phyloP scores from a whole-genome alignment of 1,139 yeast species.

The Suhomyces anneliseae region DNA sequence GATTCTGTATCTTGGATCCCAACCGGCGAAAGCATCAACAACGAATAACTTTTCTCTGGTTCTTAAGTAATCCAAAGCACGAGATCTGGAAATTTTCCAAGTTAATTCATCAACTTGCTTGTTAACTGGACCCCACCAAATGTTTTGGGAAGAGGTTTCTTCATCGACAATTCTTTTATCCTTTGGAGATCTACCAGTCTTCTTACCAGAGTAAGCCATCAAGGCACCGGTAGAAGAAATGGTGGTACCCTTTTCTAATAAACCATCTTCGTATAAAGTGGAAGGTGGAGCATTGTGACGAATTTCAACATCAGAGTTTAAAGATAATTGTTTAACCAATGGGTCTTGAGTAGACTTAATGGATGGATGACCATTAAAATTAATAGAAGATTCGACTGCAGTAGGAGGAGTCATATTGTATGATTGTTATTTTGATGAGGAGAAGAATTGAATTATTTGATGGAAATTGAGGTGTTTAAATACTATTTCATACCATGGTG shows the following conservation, averaged over 20 bases:
- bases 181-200: slow-evolving; percentile 98
- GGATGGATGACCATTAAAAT: slow-evolving; percentile 45
- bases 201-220: slow-evolving; percentile 92
- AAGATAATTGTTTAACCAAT: slow-evolving; percentile 43
- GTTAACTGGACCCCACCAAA: slow-evolving; percentile 99
- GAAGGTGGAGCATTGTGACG: slow-evolving; percentile 95
- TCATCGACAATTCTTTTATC: slow-evolving; percentile 98
- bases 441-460: background rate
- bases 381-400: slow-evolving; percentile 48
- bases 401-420: slow-evolving; percentile 47
- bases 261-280: slow-evolving; percentile 90
- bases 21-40: slow-evolving; percentile 96
- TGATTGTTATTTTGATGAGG: slow-evolving; percentile 6
- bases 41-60: slow-evolving; percentile 93
- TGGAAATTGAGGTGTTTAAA: slow-evolving; percentile 17
- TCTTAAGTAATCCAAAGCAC: slow-evolving; percentile 96
- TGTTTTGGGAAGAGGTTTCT: slow-evolving; percentile 73
- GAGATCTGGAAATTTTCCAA: slow-evolving; percentile 93
- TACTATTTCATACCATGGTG: background rate
- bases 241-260: slow-evolving; percentile 87
- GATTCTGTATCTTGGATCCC: slow-evolving; percentile 98
- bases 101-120: slow-evolving; percentile 92
- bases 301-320: slow-evolving; percentile 50
- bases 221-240: slow-evolving; percentile 93
- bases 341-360: slow-evolving; percentile 46